Conservation (phyloP, 192 early-diverging fungal genomes). For the Backusella circina region DNA sequence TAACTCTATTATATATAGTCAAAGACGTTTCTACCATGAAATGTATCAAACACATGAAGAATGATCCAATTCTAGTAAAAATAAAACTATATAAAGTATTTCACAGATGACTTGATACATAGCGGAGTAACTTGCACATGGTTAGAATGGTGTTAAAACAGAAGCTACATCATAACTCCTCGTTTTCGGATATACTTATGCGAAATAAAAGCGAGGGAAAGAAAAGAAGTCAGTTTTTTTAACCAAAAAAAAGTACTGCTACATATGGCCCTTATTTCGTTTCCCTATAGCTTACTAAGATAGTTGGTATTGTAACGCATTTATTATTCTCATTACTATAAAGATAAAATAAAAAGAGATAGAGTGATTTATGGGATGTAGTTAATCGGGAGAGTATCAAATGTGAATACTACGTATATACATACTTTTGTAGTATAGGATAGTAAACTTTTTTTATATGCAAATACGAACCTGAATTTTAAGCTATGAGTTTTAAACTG, state of each 20-base stretch:
- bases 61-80: background rate
- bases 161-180: background rate
- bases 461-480: background rate
- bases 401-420: too few relatives aligned
- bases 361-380: background rate
- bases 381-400: background rate
- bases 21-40: background rate
- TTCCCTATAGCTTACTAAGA: background rate
- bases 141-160: background rate
- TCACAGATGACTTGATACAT: background rate
- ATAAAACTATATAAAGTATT: background rate
- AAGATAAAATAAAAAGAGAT: background rate
- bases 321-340: background rate
- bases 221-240: too few relatives aligned
- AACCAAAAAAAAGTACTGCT: background rate
- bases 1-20: background rate
- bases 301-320: background rate
- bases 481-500: background rate
- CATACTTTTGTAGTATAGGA: too few relatives aligned
- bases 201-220: too few relatives aligned
- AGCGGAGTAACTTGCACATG: background rate
- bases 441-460: background rate
- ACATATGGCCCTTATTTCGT: background rate
- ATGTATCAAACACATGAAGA: background rate
- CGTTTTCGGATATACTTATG: background rate